phyloP scores from a whole-genome alignment of 2,329 filamentous ascomycete genomes.

The Trichoderma hamatum region DNA sequence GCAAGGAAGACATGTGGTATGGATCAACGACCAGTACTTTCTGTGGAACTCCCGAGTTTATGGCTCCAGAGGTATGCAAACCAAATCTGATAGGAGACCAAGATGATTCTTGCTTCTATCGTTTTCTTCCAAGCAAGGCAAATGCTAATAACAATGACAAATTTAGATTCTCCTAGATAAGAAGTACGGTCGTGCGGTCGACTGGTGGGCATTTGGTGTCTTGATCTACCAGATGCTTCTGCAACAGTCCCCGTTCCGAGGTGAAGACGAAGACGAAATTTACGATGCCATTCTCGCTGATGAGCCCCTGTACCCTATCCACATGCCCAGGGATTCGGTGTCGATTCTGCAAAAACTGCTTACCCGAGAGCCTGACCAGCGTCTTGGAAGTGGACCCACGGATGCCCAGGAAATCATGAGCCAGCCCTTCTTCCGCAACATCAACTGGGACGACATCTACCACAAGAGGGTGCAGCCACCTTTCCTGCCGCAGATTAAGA shows the following conservation, averaged over 20 bases:
- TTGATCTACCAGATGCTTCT: constrained; percentile 99
- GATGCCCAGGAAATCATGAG: constrained; percentile 99
- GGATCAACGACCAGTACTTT: constrained; percentile 96
- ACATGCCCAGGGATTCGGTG: constrained; percentile 97
- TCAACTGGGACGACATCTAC: constrained; percentile 99
- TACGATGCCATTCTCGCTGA: constrained; percentile 98
- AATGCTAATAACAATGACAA: not conserved
- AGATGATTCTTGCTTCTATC: not conserved
- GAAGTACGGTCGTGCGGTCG: constrained; percentile 95
- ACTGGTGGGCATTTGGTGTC: constrained; percentile 99
- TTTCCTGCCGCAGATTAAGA: constrained; percentile 88
- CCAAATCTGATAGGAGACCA: not conserved
- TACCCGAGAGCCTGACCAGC: constrained; percentile 89
- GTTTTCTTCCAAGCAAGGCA: not conserved
- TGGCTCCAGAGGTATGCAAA: constrained; percentile 87
- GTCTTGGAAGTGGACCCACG: constrained; percentile 90
- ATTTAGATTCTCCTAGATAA: constrained; percentile 89
- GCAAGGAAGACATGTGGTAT: constrained; percentile 99
- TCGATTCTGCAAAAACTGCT: constrained; percentile 97
- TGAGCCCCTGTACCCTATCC: constrained; percentile 95
- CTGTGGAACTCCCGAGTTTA: constrained; percentile 99
- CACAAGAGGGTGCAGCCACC: constrained; percentile 89
- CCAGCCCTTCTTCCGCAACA: constrained; percentile 95
- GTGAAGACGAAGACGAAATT: constrained; percentile 98
- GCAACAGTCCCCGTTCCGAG: constrained; percentile 97